A percentile compares a stretch with the other conserved stretches of the same genome.
Conservation (phyloP, 1,284 basidiomycete species). For the Leccinum subfulvum region DNA sequence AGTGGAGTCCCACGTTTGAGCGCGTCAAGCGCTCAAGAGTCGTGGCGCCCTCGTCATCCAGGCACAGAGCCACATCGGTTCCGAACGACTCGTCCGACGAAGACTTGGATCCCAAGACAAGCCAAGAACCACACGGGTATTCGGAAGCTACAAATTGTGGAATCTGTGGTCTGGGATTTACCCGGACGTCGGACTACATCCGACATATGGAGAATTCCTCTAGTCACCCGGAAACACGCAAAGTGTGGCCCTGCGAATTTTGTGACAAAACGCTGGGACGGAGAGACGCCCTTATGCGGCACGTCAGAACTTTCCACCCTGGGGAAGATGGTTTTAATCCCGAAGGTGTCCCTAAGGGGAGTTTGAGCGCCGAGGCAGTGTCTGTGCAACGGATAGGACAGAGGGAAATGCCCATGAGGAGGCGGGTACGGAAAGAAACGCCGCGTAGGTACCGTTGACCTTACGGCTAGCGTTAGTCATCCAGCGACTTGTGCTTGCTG, state of each 20-base stretch:
- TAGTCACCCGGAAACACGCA: slow-evolving; percentile 28
- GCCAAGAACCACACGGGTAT: not conserved
- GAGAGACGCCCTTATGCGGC: slow-evolving; percentile 24
- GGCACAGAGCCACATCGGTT: not conserved
- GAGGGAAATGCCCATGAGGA: slow-evolving; percentile 7
- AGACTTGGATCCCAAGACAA: not conserved
- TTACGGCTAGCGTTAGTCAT: not conserved
- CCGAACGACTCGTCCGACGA: not conserved
- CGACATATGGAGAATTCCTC: slow-evolving; percentile 29
- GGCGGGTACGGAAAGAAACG: slow-evolving; percentile 7
- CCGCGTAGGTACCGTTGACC: slow-evolving; percentile 3
- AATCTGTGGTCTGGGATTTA: slow-evolving; percentile 22
- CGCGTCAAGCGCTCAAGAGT: slow-evolving; percentile 13
- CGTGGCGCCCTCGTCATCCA: not conserved
- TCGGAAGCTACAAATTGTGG: slow-evolving; percentile 14
- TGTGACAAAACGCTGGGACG: slow-evolving; percentile 22
- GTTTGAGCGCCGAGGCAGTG: not conserved
- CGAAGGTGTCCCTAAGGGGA: slow-evolving; percentile 4
- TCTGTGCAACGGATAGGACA: slow-evolving; percentile 8
- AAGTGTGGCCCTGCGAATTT: slow-evolving; percentile 25
- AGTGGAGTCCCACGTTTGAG: slow-evolving; percentile 22
- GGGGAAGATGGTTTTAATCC: slow-evolving; percentile 2
- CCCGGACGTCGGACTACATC: slow-evolving; percentile 21
- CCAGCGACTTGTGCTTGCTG: not conserved
- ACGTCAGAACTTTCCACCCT: slow-evolving; percentile 22